Evolutionary conservation across 192 early-diverging fungal species (phyloP), one percentile per base, ranked within the genome.

Genomic region (Backusella psychrophila): DNA sequence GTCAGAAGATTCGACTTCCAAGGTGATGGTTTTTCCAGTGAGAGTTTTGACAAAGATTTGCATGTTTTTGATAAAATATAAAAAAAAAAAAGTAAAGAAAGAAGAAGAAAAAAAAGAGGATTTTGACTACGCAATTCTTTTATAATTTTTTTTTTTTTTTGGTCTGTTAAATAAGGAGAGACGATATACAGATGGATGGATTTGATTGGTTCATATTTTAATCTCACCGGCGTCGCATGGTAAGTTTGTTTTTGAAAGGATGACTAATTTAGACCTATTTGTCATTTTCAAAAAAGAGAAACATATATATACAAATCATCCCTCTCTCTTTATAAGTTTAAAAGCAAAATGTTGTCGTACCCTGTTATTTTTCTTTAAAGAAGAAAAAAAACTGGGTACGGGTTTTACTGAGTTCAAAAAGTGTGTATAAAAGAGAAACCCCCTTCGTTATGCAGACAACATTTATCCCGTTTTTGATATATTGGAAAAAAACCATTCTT

Each of bases 1-100:
- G 81, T 94, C 92, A 7, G 85, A 87, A 26, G 90, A 92, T 85
- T 93, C 91, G 31, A 94, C 92, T 83, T 94, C 96, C 42, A 98
- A 87, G 80, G 96, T 98, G 85, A 98, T 96, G 82, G 95, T 98
- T 90, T 97, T 98, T 77, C 96, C 96, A 42, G 96, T 98, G 14
- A 98, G 87, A 29, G 94, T 93, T 89, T 96, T 93, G 52, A 93
- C 92, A 41, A 66, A 70, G 38, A 56, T 91, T 67, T 90, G 89
- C 87, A 89, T 34, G 19, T 33, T 66, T n/a, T 11, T 3, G 33
- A 1, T 15, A 68, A 9, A 36, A n/a, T 68, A 34, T 68, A 34
- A 21, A 34, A 21, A 68, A 68, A 21, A 36, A 68, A 38, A 68
- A 0, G n/a, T 6, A 9, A 38, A 68, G 34, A 38, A 68, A 36